These are phyloP conservation scores for Claviceps sp. DNA, from an alignment of 2,329 filamentous ascomycete genomes.

Conservation along the genomic window DNA sequence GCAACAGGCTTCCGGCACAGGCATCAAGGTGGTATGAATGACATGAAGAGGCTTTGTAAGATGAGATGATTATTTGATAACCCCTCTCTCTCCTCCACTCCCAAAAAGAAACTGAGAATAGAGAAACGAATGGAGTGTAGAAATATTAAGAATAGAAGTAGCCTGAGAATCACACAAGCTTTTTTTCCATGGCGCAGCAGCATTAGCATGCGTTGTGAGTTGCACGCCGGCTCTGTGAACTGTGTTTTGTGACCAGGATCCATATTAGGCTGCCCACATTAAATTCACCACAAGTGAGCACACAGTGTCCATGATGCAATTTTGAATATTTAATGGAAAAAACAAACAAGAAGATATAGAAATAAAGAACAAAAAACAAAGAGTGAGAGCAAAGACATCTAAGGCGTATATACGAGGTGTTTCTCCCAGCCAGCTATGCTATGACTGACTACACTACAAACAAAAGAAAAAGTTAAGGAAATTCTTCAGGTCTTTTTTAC, in stretches of 20 bases:
- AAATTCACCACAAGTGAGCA: not conserved
- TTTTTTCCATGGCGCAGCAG: too few species aligned
- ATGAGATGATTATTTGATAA: too few species aligned
- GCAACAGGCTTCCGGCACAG: slow-evolving; percentile 51
- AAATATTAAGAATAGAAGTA: too few species aligned
- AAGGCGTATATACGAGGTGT: slow-evolving; percentile 23
- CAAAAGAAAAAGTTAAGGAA: slow-evolving; percentile 19
- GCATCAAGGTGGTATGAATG: slow-evolving; percentile 29
- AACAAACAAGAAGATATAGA: not conserved
- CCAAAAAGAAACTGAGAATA: too few species aligned
- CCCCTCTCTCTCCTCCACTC: too few species aligned
- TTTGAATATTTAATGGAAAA: not conserved
- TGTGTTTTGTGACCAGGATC: too few species aligned
- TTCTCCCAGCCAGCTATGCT: slow-evolving; percentile 19
- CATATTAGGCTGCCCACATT: too few species aligned
- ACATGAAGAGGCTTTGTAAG: not conserved
- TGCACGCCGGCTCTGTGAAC: too few species aligned
- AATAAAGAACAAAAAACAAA: not conserved
- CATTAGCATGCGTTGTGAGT: too few species aligned
- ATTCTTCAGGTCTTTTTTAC: not conserved
- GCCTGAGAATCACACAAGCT: too few species aligned
- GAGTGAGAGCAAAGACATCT: slow-evolving; percentile 9
- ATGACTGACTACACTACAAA: slow-evolving; percentile 26
- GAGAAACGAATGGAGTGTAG: too few species aligned
- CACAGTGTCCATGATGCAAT: not conserved